Evolutionary conservation across 352 stramenopile species (phyloP), one percentile per base, ranked within the genome.

Genomic region (Phytophthora boehmeriae): DNA sequence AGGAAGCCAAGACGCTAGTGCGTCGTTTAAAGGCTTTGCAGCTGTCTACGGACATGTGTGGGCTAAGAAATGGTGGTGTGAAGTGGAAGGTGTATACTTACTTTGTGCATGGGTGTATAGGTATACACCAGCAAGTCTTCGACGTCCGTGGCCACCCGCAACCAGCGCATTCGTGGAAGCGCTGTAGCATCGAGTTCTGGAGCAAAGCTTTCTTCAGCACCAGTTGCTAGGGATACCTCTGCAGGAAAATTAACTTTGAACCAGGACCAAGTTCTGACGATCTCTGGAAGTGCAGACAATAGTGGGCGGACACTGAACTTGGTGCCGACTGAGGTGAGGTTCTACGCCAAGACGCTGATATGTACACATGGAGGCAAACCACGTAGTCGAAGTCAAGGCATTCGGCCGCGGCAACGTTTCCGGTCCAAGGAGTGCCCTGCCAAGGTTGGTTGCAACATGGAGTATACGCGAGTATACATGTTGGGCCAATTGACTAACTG

Each of bases 341-440:
- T 54, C 11, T 69, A 69, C 42, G 48, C 61, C 39, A 69, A 65
- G 61, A 69, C 61, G 39, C 48, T 69, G 19, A 35, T 54, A 14
- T 69, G 61, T 42, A 69, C 61, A 23, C 61, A 69, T n/a, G 54
- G 30, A 2, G 55, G 55, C 23, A 60, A 59, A 42, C 52, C 45
- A 17, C 48, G 48, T 10, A 59, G 47, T 19, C 34, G 61, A n/a
- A 48, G 61, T 41, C 44, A 62, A 14, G 61, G 61, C 0, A 59
- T 65, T 22, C 61, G 61, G 14, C 41, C 42, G 17, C 42, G 49
- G n/a, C 47, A 56, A 19, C 48, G 57, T 9, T 60, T 54, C 16
- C 54, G 61, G n/a, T 38, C 54, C 11, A 59, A 59, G 27, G 30
- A 63, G n/a, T 68, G 60, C 32, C 56, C 56, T n/a, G 60, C 53